Evolutionary conservation across 148 eudicot species (phyloP), one percentile per base, ranked within the genome.

Genomic region (Suaeda aralocaspica): DNA sequence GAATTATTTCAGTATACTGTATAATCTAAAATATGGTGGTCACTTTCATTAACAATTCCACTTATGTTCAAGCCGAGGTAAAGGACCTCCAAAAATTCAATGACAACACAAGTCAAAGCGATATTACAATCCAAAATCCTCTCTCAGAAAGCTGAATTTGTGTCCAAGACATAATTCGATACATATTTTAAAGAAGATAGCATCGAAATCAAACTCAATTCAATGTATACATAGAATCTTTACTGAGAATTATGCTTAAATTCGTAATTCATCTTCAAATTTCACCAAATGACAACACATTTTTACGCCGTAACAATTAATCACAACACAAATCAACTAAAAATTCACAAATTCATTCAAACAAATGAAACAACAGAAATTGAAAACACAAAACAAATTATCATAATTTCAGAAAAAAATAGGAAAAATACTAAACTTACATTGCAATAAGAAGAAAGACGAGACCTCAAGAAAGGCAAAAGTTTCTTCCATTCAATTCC

Each of bases 401-500:
- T 19, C n/a, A 29, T 74, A 25, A 57, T 8, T 41, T 16, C 21
- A 49, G 29, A 45, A 19, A 36, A 49, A 41, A 44, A 19, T 46
- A 70, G 42, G 25, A 15, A 77, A 64, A 36, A 4, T 18, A 49
- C 19, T 1, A 62, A 10, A 64, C 98, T 89, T 79, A 94, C 99
- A 84, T 94, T 94, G 66, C 86, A 91, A 50, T 87, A 82, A 46
- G 83, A 70, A 31, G 89, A 80, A 53, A 94, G 93, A 70, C 96
- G 97, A 86, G 93, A 87, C 82, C 81, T 85, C 44, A 94, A 77
- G 74, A 74, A 94, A 2, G 99, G 99, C 79, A 87, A 77, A 26
- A 94, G 72, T 51, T 85, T 94, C 86, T 87, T 91, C 99, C 99
- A 94, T 42, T 94, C 91, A 59, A 79, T 86, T 0, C 91, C 99